phyloP scores from a whole-genome alignment of 306 rosid species.

The Casuarina cunninghamiana region DNA sequence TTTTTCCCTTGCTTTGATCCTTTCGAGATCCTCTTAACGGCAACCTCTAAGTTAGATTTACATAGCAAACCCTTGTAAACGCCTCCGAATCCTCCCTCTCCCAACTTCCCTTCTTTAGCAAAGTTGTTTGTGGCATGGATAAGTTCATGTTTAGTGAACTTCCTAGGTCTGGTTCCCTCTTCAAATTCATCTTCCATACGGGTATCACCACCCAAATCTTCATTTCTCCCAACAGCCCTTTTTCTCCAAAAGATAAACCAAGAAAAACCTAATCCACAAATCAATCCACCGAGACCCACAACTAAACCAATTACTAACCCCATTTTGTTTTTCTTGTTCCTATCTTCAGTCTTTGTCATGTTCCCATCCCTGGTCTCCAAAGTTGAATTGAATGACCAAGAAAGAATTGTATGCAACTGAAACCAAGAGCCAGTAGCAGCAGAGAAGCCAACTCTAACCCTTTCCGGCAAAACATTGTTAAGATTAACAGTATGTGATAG shows the following conservation, averaged over 20 bases:
- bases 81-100: conserved; percentile 17
- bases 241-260: conserved; percentile 49
- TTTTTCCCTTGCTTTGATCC: conserved; percentile 71
- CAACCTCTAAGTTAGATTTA: conserved; percentile 44
- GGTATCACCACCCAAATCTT: no score
- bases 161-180: conserved; percentile 56
- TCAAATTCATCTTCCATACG: no score
- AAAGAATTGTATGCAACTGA: no score
- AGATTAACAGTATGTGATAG: no score
- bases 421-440: no score
- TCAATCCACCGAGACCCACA: conserved; percentile 22
- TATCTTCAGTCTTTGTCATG: no score
- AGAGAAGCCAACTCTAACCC: no score
- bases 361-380: neutral
- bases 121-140: conserved; percentile 50
- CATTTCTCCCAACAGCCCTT: conserved; percentile 25
- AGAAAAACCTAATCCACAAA: conserved; percentile 38
- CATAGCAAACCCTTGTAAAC: neutral
- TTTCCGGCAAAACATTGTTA: no score
- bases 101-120: conserved; percentile 55
- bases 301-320: conserved; percentile 25
- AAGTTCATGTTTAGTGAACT: conserved; percentile 56
- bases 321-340: neutral
- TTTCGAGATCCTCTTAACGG: conserved; percentile 71
- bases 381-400: no score